Evolutionary conservation across 2,329 filamentous ascomycete species (phyloP), one percentile per base, ranked within the genome.

Genomic region (Dendrostoma leiphaemia): DNA sequence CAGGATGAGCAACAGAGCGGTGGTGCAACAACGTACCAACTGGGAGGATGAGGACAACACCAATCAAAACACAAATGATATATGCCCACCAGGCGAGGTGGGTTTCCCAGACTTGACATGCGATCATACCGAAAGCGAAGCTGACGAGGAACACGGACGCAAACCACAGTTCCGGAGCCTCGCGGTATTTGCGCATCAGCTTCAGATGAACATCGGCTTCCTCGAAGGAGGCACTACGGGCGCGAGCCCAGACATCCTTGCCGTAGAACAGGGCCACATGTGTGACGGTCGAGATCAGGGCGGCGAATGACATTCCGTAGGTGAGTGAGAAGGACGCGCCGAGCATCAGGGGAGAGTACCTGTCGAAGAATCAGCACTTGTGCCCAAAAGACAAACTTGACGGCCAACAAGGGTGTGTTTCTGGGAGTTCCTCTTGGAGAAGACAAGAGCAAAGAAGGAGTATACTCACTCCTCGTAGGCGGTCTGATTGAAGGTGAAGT

Each of bases 81-180:
- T 69, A 73, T 1, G 69, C 70, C 72, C 72, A 76, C 70, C 71
- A 76, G 2, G 74, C 67, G 19, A 78, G 63, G 52, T 75, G 70
- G 0, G 76, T 77, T 6, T 61, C 52, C 65, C 69, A 72, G 23
- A 64, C 64, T 47, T 69, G 67, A 21, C 62, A 63, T 1, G 67
- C 68, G 28, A 71, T 64, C 65, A 73, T 71, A n/a, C 69, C 68
- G 6, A 84, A 71, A 2, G 65, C 78, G n/a, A 82, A 69, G 67
- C 81, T 80, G 49, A 74, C 21, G 3, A 73, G 56, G 21, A 78
- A 74, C n/a, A 80, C 67, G 6, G 57, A 58, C 0, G 64, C 60
- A 57, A 83, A 85, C 82, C 82, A 85, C 79, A 78, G 84, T 34
- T 77, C 65, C 0, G 82, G 82, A 0, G 76, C 78, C 32, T 79